Evolutionary conservation across 768 basidiomycete genomes (phyloP), one percentile per base, ranked within the genome.

Genomic region (Neoboletus brunneissimus): DNA sequence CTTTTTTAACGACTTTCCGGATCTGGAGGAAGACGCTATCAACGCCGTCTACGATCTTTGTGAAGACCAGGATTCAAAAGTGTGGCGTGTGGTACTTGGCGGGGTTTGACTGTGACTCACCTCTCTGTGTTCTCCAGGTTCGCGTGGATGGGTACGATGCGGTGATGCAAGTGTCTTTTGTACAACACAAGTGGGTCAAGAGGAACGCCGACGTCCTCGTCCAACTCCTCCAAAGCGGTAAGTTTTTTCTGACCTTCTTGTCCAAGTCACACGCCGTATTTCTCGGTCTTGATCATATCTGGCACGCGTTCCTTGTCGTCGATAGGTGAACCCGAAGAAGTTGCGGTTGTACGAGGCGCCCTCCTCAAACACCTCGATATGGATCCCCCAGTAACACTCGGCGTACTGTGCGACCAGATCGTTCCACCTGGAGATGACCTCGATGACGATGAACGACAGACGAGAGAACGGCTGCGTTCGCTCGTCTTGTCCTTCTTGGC

Each of bases 11-110:
- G 82, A 86, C 68, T 86, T 87, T 61, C 81, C 83, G 0, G 88
- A 87, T 44, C 72, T 86, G n/a, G 85, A 88, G 66, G 88, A 89
- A 61, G 81, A 81, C 22, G 85, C 85, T 7, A 87, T 89, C 64
- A 85, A 89, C 62, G 84, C 85, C n/a, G 79, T 89, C 13, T 89
- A 89, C 63, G 88, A 89, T 71, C 72, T 89, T 0, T 89, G 88
- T 66, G 88, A 89, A 68, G 88, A 89, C 73, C 80, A 80, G 47
- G 78, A 79, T 38, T 61, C 78, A 13, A 73, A 73, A 59, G 87
- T 86, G 60, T 42, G 76, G 56, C 51, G 20, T 20, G 42, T 34
- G 16, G 42, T 9, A 13, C 59, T 49, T 38, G 60, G 55, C 46
- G 32, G 50, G 34, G 20, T 9, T 44, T 29, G 46, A 43, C 55